Evolutionary conservation across 257 asterid species (phyloP).

Genomic region (Osmanthus fragrans): DNA sequence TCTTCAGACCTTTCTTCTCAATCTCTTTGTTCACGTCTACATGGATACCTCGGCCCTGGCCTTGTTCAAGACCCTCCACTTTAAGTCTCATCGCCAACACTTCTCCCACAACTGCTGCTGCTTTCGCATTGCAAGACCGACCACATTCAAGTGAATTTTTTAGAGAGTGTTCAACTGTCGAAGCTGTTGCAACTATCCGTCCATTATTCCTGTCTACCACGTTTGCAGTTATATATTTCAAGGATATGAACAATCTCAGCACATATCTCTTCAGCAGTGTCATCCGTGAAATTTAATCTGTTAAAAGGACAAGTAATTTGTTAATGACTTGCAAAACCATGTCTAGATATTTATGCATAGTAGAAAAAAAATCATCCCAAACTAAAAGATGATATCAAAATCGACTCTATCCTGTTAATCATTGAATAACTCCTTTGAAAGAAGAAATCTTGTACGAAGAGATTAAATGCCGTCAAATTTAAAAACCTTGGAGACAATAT

Average conservation of each 20-base stretch:
- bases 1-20: constrained; percentile 78
- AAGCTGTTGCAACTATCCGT: constrained; percentile 66
- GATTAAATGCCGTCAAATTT: neutral
- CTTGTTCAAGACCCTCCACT: constrained; percentile 83
- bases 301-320: neutral
- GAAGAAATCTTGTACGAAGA: neutral
- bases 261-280: constrained; percentile 73
- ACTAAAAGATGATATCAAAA: neutral
- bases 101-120: constrained; percentile 84
- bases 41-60: constrained; percentile 73
- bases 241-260: constrained; percentile 66
- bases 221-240: constrained; percentile 83
- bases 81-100: constrained; percentile 84
- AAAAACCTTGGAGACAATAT: neutral
- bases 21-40: constrained; percentile 70
- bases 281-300: constrained; percentile 38
- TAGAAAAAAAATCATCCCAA: neutral
- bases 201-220: constrained; percentile 80
- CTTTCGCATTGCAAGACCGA: constrained; percentile 81
- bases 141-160: constrained; percentile 75
- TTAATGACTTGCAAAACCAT: neutral
- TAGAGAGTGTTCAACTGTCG: constrained; percentile 71
- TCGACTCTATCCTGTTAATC: neutral
- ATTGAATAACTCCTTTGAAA: neutral
- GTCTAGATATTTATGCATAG: neutral